A percentile compares a stretch with the other conserved stretches of the same genome.
Evolutionary conservation across 306 rosid genomes (phyloP).

Genomic region (Parietaria judaica): DNA sequence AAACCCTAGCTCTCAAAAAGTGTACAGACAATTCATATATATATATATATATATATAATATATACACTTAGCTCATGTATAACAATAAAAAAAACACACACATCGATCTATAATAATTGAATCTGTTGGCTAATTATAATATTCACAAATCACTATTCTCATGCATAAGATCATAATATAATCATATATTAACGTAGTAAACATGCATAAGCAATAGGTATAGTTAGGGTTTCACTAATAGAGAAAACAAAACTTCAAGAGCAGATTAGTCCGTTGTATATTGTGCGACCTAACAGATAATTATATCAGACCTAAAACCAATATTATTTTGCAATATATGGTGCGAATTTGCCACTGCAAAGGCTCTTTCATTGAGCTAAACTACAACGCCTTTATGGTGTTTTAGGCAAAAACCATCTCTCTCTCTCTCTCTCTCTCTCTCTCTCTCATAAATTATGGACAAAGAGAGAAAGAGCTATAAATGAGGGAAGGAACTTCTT

Average conservation of each 20-base stretch:
- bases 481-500: slow-evolving; percentile 43
- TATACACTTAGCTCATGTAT: too few species aligned
- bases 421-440: slow-evolving; percentile 15
- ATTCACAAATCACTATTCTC: too few species aligned
- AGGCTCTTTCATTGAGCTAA: slow-evolving; percentile 41
- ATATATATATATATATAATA: too few species aligned
- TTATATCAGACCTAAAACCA: background rate
- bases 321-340: slow-evolving; percentile 23
- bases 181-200: too few species aligned
- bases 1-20: slow-evolving; percentile 15
- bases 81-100: too few species aligned
- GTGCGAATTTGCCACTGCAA: slow-evolving; percentile 45
- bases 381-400: slow-evolving; percentile 25
- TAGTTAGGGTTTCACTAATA: too few species aligned
- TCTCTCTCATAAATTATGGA: slow-evolving; percentile 5
- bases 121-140: too few species aligned
- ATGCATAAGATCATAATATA: too few species aligned
- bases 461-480: slow-evolving; percentile 52
- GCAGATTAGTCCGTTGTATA: slow-evolving; percentile 18
- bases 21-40: too few species aligned
- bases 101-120: too few species aligned
- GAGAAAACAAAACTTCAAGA: slow-evolving; percentile 19
- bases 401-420: slow-evolving; percentile 36
- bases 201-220: too few species aligned
- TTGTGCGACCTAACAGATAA: background rate